These are phyloP conservation scores for Dothistroma septosporum DNA, from an alignment of 2,329 filamentous ascomycete genomes.

Conservation along the genomic window DNA sequence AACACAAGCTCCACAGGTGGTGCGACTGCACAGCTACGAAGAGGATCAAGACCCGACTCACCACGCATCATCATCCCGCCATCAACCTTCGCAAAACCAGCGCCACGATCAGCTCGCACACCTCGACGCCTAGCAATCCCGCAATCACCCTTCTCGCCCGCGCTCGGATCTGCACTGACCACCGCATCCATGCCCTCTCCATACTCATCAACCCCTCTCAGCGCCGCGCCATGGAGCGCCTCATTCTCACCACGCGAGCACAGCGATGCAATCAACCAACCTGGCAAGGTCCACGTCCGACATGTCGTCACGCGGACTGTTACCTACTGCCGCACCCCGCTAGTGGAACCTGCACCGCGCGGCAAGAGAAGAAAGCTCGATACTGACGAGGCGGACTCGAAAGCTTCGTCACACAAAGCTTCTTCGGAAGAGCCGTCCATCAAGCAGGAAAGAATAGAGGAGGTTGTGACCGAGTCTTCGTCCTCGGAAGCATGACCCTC, in stretches of 20 bases:
- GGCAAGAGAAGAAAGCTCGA: conserved; percentile 82
- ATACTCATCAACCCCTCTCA: conserved; percentile 52
- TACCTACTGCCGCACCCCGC: conserved; percentile 69
- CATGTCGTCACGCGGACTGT: conserved; percentile 94
- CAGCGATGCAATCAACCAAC: conserved; percentile 26
- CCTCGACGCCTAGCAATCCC: conserved; percentile 70
- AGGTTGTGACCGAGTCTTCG: conserved; percentile 12
- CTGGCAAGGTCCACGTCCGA: conserved; percentile 62
- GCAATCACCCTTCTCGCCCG: conserved; percentile 65
- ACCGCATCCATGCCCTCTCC: conserved; percentile 58
- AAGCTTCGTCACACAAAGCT: conserved; percentile 12
- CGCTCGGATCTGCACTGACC: conserved; percentile 36
- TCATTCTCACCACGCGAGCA: conserved; percentile 69
- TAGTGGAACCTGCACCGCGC: conserved; percentile 77
- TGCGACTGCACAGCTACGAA: conserved; percentile 11
- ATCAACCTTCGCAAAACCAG: conserved; percentile 48
- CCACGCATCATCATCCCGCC: conserved; percentile 43
- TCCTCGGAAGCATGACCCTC: conserved; percentile 5
- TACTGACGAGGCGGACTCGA: conserved; percentile 19
- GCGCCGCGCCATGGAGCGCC: conserved; percentile 35
- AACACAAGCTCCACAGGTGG: conserved; percentile 18
- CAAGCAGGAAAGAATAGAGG: conserved; percentile 24
- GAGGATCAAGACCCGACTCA: conserved; percentile 29
- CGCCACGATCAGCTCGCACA: conserved; percentile 56
- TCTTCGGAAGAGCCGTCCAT: conserved; percentile 19